Conservation (phyloP, 352 stramenopile genomes). For the Phytophthora litchii region DNA sequence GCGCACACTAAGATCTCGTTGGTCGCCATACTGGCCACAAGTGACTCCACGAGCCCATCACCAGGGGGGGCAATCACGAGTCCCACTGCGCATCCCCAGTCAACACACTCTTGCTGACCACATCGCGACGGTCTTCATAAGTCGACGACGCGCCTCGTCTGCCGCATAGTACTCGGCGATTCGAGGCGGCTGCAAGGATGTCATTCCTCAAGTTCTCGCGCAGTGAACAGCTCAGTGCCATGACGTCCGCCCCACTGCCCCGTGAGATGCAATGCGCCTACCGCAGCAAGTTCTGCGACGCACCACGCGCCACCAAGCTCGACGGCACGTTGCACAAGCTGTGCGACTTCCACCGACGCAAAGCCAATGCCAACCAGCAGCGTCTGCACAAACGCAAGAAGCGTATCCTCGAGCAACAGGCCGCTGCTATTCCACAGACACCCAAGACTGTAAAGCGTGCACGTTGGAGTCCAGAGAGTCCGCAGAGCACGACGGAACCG, state of each 20-base stretch:
- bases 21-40: constrained; percentile 20
- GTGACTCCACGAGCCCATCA: constrained; percentile 19
- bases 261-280: constrained; percentile 52
- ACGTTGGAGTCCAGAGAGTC: constrained; percentile 15
- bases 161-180: constrained; percentile 27
- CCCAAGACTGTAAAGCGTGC: constrained; percentile 22
- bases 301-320: constrained; percentile 47
- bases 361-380: constrained; percentile 61
- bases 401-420: constrained; percentile 34
- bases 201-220: constrained; percentile 30
- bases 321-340: constrained; percentile 55
- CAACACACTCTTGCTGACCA: constrained; percentile 25
- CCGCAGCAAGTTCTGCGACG: constrained; percentile 53
- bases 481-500: constrained; percentile 27
- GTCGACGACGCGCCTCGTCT: constrained; percentile 7
- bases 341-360: constrained; percentile 57
- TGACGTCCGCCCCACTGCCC: constrained; percentile 5
- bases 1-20: constrained; percentile 21
- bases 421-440: constrained; percentile 9
- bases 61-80: constrained; percentile 19
- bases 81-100: constrained; percentile 8
- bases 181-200: constrained; percentile 3
- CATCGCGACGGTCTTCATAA: constrained; percentile 28
- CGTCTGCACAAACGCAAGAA: constrained; percentile 48
- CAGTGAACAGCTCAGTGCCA: not conserved